Conservation (phyloP, 306 rosid genomes). For the Rosa lucieae region DNA sequence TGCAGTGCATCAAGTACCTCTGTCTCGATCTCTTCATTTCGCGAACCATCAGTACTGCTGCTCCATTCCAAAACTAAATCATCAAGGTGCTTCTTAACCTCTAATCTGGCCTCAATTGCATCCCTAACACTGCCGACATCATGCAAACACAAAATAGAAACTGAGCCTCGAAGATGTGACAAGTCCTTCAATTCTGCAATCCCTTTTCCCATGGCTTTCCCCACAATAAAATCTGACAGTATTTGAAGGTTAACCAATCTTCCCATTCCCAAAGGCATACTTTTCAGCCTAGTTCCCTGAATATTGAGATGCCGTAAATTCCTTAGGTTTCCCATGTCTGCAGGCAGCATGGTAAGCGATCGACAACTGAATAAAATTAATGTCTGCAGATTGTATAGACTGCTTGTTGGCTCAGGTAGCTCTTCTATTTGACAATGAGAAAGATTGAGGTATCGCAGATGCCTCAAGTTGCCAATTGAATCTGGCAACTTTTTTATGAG, state of each 20-base stretch:
- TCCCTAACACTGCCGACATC: neutral
- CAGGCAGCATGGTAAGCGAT: neutral
- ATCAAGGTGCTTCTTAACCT: neutral
- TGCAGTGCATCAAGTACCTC: constrained; percentile 28
- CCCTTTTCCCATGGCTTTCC: constrained; percentile 12
- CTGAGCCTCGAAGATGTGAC: constrained; percentile 8
- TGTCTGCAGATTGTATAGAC: constrained; percentile 22
- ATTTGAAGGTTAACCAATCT: constrained; percentile 23
- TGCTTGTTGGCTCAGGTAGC: constrained; percentile 18
- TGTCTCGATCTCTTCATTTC: constrained; percentile 10
- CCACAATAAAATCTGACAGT: constrained; percentile 24
- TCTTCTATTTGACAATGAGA: constrained; percentile 10
- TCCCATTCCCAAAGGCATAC: constrained; percentile 23
- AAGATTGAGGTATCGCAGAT: constrained; percentile 4
- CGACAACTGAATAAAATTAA: neutral
- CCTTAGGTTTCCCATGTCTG: constrained; percentile 4
- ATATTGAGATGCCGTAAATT: constrained; percentile 28
- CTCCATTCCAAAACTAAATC: constrained; percentile 15
- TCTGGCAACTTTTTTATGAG: constrained; percentile 11
- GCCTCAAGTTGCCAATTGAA: constrained; percentile 18
- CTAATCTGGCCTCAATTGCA: constrained; percentile 9
- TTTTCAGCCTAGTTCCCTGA: constrained; percentile 13
- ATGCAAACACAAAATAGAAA: constrained; percentile 11
- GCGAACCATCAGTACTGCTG: constrained; percentile 11
- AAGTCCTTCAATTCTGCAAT: constrained; percentile 4